Conservation (phyloP, 1,284 basidiomycete genomes). For the Microbotryum violaceum region DNA sequence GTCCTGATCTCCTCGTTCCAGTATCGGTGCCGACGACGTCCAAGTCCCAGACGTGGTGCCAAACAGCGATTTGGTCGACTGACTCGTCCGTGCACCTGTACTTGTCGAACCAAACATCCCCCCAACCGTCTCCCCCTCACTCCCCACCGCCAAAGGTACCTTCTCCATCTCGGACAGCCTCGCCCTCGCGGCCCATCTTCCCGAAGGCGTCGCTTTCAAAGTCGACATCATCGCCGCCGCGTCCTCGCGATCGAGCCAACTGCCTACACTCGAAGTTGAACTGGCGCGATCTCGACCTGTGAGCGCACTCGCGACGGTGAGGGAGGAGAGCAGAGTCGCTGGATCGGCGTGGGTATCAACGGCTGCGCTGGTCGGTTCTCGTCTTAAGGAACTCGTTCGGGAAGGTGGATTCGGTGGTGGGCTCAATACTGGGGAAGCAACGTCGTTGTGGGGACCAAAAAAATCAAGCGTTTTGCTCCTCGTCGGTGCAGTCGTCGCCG, state of each 20-base stretch:
- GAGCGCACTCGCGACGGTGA: not conserved
- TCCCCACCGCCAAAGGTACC: not conserved
- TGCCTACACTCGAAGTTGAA: slow-evolving; percentile 7
- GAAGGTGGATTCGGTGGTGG: slow-evolving; percentile 29
- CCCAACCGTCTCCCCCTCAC: no score
- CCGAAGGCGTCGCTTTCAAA: not conserved
- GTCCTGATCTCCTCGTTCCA: no score
- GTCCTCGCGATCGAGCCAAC: slow-evolving; percentile 17
- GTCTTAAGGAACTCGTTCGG: slow-evolving; percentile 16
- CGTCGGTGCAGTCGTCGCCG: not conserved
- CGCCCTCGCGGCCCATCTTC: not conserved
- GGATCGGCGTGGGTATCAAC: not conserved
- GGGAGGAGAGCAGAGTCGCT: not conserved
- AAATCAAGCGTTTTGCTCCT: slow-evolving; percentile 26
- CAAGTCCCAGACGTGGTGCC: no score
- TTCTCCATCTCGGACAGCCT: not conserved
- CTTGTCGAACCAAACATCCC: not conserved
- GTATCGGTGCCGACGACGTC: no score
- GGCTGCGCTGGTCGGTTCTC: not conserved
- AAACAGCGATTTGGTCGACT: no score
- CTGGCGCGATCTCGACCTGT: not conserved
- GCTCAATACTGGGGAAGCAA: not conserved
- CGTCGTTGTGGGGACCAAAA: slow-evolving; percentile 14
- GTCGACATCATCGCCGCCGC: not conserved
- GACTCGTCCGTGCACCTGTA: not conserved